Conservation (phyloP, 164 flowering plant species). For the Vitis vinifera region DNA sequence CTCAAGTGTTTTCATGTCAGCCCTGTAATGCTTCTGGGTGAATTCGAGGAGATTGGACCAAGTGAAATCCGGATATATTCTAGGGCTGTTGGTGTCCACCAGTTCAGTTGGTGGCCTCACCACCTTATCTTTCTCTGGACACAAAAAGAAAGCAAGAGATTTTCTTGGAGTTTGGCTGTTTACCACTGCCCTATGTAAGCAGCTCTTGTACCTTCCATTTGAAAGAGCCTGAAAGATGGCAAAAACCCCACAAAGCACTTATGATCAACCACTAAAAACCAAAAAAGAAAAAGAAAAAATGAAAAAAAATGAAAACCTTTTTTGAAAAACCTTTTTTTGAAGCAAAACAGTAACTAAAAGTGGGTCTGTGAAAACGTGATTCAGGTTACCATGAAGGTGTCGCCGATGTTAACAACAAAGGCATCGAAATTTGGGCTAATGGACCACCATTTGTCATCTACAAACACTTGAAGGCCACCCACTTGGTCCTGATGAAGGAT, state of each 20-base stretch:
- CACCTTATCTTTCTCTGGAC: conserved; percentile 65
- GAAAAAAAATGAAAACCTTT: background rate
- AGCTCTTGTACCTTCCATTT: conserved; percentile 73
- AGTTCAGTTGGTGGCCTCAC: conserved; percentile 67
- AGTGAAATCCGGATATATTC: conserved; percentile 78
- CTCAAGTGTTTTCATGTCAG: conserved; percentile 73
- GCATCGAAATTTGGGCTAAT: conserved; percentile 57
- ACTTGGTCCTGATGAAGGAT: conserved; percentile 86
- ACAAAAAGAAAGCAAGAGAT: conserved; percentile 78
- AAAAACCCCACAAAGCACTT: background rate
- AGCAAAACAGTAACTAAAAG: too few relatives aligned
- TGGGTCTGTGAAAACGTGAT: too few relatives aligned
- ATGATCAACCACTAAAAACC: too few relatives aligned
- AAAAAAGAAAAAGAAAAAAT: background rate
- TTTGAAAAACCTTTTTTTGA: too few relatives aligned
- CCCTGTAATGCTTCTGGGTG: conserved; percentile 85
- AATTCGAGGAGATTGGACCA: conserved; percentile 70
- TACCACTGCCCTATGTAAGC: conserved; percentile 87
- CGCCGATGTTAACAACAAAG: conserved; percentile 85
- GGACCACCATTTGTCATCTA: conserved; percentile 59
- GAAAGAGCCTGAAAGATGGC: conserved; percentile 60
- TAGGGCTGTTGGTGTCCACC: conserved; percentile 46
- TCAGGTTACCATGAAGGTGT: conserved; percentile 64
- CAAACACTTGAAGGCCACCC: conserved; percentile 78
- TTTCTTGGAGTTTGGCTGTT: conserved; percentile 63